A percentile compares a stretch with the other conserved stretches of the same genome.
Conservation (phyloP, 1,284 basidiomycete genomes). For the Blastosporella zonata region DNA sequence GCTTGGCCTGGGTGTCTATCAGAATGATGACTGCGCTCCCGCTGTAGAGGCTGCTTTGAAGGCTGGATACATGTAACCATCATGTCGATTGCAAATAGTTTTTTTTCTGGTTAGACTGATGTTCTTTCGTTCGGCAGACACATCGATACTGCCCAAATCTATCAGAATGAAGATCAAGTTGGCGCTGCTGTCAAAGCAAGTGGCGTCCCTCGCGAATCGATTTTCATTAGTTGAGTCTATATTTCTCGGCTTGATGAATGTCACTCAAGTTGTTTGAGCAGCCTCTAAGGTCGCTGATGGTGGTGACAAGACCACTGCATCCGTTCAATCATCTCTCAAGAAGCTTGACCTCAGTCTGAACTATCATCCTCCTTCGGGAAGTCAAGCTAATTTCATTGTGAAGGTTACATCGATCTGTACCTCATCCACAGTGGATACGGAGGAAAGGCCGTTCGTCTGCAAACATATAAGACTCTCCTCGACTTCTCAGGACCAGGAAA, state of each 20-base stretch:
- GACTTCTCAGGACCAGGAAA: constrained; percentile 11
- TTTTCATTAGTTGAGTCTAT: constrained; percentile 12
- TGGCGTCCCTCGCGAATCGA: constrained; percentile 11
- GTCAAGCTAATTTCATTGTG: background rate
- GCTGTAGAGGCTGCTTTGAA: constrained; percentile 15
- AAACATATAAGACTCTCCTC: constrained; percentile 14
- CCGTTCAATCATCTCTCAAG: constrained; percentile 10
- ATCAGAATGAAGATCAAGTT: constrained; percentile 14
- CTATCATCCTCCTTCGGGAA: no score
- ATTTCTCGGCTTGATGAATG: background rate
- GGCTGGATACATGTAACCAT: constrained; percentile 10
- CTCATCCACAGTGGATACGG: constrained; percentile 16
- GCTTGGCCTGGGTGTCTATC: constrained; percentile 13
- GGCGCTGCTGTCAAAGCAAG: constrained; percentile 17
- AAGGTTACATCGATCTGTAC: constrained; percentile 17
- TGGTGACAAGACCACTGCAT: constrained; percentile 7
- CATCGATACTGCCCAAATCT: constrained; percentile 17
- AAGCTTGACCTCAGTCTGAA: constrained; percentile 15
- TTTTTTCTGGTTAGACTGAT: background rate
- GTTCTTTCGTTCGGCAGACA: constrained; percentile 4
- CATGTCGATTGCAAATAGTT: background rate
- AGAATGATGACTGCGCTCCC: constrained; percentile 9
- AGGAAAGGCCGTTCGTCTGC: constrained; percentile 11
- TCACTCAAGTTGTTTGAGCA: background rate
- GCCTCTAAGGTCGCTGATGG: constrained; percentile 12